Base-by-base conservation (phyloP, 1,284 basidiomycete species). In the Cystobasidium slooffiae region DNA sequence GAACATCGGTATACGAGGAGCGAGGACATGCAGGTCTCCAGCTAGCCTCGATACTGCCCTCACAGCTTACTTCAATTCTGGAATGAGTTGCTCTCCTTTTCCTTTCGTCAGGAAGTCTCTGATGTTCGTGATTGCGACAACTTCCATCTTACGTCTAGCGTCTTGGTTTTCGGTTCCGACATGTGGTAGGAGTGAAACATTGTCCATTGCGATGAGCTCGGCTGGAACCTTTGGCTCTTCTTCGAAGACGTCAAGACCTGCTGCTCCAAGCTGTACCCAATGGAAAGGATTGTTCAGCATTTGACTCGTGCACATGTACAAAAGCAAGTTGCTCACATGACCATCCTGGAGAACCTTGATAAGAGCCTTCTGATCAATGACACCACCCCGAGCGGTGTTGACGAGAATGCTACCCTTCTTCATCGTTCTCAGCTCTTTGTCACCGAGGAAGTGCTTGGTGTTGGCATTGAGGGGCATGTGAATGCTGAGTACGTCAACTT, bases 181-280 rank as follows among this genome's bases (percentile, higher is more conserved):
- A 47, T 74, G 94, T 0, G 94, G 94, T 20, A 96, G 86, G 14
- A 96, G 85, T 16, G 90, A 90, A 76, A 92, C 88, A 78, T 93
- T 90, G 41, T 90, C 88, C 83, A 93, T 92, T 14, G 88, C 86
- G 74, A 93, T 85, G 51, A 95, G 84, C 22, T 88, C 87, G 1
- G 91, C 90, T 82, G 95, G 92, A 68, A 96, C 89, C 56, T 88
- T 83, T 0, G 93, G 94, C 82, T 97, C 94, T 90, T 88, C 82
- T 93, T 75, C 70, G 59, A 78, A 78, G 44, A 78, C 77, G 51
- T 78, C 77, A 1, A 78, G 65, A 18, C 77, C 77, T 1, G 69
- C 76, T 8, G 76, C 70, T 10, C 41, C 59, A 55, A 77, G 76
- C 72, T 77, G 47, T 14, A 22, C 3, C 7, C 41, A 7, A 43